These are phyloP conservation scores for Santalum album DNA, from an alignment of 164 flowering plant genomes.

Conservation along the genomic window DNA sequence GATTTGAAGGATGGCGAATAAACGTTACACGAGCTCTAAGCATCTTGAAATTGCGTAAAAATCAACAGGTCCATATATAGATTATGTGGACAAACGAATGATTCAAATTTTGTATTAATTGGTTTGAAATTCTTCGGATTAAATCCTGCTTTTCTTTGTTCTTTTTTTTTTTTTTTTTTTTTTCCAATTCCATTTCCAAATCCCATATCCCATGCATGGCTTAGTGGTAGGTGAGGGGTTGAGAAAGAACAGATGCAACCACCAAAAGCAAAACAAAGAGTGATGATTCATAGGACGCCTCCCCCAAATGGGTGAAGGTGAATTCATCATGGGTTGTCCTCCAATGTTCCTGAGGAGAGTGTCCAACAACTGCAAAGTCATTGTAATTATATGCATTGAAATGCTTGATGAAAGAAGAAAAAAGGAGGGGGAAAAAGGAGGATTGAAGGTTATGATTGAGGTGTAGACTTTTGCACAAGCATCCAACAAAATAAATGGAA, in stretches of 20 bases:
- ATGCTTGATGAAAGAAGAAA: slow-evolving; percentile 7
- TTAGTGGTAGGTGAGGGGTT: no score
- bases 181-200: no score
- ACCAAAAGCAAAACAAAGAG: background rate
- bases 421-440: slow-evolving; percentile 1
- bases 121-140: no score
- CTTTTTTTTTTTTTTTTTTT: no score
- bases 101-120: no score
- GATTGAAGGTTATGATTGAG: slow-evolving; percentile 19
- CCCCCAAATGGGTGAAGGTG: slow-evolving; percentile 18
- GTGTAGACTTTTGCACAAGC: slow-evolving; percentile 18
- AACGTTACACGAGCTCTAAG: no score
- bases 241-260: background rate
- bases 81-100: no score
- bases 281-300: slow-evolving; percentile 20
- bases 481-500: slow-evolving; percentile 10
- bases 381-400: slow-evolving; percentile 22
- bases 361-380: slow-evolving; percentile 7
- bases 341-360: slow-evolving; percentile 10
- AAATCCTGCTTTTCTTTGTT: no score
- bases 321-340: slow-evolving; percentile 24
- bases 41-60: no score
- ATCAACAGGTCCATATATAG: no score
- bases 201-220: no score
- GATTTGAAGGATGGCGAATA: no score